These are phyloP conservation scores for Lobosporangium transversale DNA, from an alignment of 192 early-diverging fungal species.

Conservation along the genomic window DNA sequence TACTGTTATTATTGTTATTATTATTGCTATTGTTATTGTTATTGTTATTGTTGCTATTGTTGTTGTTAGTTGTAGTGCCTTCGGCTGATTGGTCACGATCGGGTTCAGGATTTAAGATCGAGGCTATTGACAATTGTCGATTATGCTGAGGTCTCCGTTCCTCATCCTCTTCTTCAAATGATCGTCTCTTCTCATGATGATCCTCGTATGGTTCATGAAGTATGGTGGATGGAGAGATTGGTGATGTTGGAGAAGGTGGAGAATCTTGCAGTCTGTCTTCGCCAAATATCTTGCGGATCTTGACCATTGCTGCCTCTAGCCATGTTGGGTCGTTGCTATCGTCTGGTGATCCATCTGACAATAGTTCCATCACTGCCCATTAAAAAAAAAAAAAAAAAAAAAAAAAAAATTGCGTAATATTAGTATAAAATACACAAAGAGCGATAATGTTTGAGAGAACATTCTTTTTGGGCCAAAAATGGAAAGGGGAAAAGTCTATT, in stretches of 20 bases:
- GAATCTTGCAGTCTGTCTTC: constrained; percentile 23
- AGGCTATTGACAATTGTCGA: constrained; percentile 41
- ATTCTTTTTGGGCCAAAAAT: no score
- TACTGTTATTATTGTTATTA: not conserved
- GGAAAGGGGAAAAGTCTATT: no score
- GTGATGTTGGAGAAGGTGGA: constrained; percentile 16
- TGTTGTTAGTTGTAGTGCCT: not conserved
- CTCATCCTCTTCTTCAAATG: constrained; percentile 4
- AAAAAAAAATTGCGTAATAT: not conserved
- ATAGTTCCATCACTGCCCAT: constrained; percentile 34
- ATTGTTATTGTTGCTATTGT: not conserved
- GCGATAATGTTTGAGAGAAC: not conserved
- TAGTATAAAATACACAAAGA: not conserved
- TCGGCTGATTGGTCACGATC: not conserved
- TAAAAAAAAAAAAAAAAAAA: not conserved
- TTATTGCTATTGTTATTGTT: not conserved
- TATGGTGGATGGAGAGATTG: constrained; percentile 22
- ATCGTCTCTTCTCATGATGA: constrained; percentile 7
- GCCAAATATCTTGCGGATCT: constrained; percentile 26
- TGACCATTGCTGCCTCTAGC: constrained; percentile 28
- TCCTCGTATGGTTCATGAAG: not conserved
- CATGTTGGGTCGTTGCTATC: constrained; percentile 27
- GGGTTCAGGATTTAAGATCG: constrained; percentile 36
- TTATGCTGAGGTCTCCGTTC: constrained; percentile 21
- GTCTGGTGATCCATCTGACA: constrained; percentile 34